Conservation (phyloP, 1,284 basidiomycete genomes). For the Malassezia psittaci region DNA sequence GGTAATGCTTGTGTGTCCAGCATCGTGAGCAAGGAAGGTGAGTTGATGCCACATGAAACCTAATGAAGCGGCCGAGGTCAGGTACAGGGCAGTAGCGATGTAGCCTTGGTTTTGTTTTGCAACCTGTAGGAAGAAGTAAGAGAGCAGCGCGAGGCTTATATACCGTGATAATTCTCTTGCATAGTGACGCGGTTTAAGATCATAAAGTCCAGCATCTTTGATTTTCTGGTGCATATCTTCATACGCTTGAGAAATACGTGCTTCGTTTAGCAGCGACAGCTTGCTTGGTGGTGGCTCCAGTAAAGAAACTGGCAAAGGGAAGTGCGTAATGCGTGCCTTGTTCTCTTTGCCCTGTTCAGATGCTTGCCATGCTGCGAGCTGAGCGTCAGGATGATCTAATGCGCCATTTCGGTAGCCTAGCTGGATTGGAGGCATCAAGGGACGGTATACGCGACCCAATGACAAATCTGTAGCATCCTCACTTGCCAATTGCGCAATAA, state of each 20-base stretch:
- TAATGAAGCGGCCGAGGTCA: conserved; percentile 67
- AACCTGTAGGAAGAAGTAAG: conserved; percentile 57
- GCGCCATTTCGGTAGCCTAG: conserved; percentile 54
- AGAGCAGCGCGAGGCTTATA: conserved; percentile 56
- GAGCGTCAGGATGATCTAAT: conserved; percentile 42
- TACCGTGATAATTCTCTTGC: conserved; percentile 77
- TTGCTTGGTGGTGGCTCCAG: conserved; percentile 49
- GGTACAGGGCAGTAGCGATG: conserved; percentile 27
- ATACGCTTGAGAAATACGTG: conserved; percentile 67
- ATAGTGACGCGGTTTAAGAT: conserved; percentile 76
- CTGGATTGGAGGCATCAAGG: conserved; percentile 78
- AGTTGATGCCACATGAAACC: conserved; percentile 92
- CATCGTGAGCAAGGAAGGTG: conserved; percentile 82
- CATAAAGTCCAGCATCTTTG: conserved; percentile 70
- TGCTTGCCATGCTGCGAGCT: conserved; percentile 28
- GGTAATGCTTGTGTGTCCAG: conserved; percentile 86
- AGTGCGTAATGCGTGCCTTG: conserved; percentile 20
- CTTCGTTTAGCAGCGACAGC: conserved; percentile 55
- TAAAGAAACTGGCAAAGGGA: conserved; percentile 39
- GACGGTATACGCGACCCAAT: conserved; percentile 56
- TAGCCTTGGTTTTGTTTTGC: background rate
- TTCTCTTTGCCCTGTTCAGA: background rate
- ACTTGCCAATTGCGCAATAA: conserved; percentile 63
- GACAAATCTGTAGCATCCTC: conserved; percentile 47
- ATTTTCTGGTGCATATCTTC: conserved; percentile 67